Evolutionary conservation across 2,329 filamentous ascomycete species (phyloP), one percentile per base, ranked within the genome.

Genomic region (Pseudocercospora crystallina): DNA sequence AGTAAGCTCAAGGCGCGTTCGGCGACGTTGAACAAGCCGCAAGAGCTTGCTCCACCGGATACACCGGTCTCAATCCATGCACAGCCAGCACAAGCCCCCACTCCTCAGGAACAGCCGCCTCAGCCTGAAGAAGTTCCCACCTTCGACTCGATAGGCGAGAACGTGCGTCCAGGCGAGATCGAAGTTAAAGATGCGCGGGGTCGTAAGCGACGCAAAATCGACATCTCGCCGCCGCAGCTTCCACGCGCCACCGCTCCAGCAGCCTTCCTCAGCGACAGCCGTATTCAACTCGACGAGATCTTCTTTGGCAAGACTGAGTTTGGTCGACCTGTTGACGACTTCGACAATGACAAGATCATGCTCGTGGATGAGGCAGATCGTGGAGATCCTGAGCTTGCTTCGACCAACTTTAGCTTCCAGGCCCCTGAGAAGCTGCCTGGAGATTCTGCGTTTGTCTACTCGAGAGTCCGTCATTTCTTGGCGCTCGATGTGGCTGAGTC

Each of bases 1-100:
- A 60, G 73, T 2, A 71, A 76, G 30, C 75, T 91, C 61, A 63
- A 29, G 70, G 56, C 8, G 8, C 43, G 26, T 14, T 48, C 50
- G 43, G 44, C 47, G 14, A 33, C 15, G 7, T 51, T 42, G 34
- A 17, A 20, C 31, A 26, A 15, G n/a, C 33, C 36, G 35, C 42
- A 33, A 15, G 38, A 34, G n/a, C 38, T 31, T 26, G 30, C 45
- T 13, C 42, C 43, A 5, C 51, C 55, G 12, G 47, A 46, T 7
- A 57, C 51, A 10, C 54, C 57, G 9, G 42, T 50, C 7, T 55
- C 57, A 5, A 36, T 53, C 20, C 35, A 40, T n/a, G 46, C 46
- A 5, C 45, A 51, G 39, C 54, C 55, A 5, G 48, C 45, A 34
- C 20, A 17, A 3, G 51, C 51, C 8, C 45, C 50, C 3, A 44